Percentiles rank a stretch among this genome's conserved stretches.
Conservation (phyloP, 1,139 yeast species). For the Suhomyces guaymorum region DNA sequence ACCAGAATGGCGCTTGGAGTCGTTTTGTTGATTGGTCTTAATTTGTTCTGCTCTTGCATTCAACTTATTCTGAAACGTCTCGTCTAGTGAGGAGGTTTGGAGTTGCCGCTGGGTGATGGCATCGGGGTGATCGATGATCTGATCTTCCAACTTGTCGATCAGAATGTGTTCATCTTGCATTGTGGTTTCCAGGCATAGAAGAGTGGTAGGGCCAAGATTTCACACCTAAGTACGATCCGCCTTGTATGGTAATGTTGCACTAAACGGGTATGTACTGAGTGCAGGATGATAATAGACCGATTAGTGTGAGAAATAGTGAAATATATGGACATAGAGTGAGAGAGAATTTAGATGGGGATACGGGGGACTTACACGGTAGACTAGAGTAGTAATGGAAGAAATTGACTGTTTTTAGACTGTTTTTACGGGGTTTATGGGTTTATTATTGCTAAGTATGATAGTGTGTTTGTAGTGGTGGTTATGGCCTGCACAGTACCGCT, state of each 20-base stretch:
- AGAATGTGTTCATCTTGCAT: conserved; percentile 42
- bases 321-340: too few species aligned
- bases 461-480: too few species aligned
- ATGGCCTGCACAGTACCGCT: too few species aligned
- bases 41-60: conserved; percentile 49
- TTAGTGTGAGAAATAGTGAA: too few species aligned
- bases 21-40: conserved; percentile 18
- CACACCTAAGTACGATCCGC: not conserved
- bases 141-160: conserved; percentile 50
- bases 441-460: too few species aligned
- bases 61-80: conserved; percentile 46
- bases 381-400: too few species aligned
- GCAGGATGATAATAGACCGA: not conserved
- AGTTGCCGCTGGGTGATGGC: conserved; percentile 37
- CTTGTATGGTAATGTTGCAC: not conserved
- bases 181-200: not conserved
- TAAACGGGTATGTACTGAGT: not conserved
- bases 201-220: not conserved
- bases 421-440: too few species aligned
- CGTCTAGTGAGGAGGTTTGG: conserved; percentile 37
- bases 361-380: too few species aligned
- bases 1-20: conserved; percentile 3
- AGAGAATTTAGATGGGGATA: too few species aligned
- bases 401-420: too few species aligned
- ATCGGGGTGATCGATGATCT: conserved; percentile 50